Percentiles rank a stretch among this genome's conserved stretches.
phyloP scores from a whole-genome alignment of 768 basidiomycete genomes.

The Cystobasidium tubakii region DNA sequence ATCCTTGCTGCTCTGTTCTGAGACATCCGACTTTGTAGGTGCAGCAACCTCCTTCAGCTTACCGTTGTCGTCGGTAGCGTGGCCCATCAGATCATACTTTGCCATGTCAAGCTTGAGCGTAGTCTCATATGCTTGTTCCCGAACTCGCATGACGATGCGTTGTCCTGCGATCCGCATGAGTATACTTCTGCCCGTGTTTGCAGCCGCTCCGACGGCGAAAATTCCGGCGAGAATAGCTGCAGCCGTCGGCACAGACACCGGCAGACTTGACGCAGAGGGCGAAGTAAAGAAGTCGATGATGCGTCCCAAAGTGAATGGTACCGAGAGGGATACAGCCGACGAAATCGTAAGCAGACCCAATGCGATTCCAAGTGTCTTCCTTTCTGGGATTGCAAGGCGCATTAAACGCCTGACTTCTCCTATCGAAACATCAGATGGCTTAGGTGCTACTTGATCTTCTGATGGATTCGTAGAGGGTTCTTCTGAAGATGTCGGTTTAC shows the following conservation, averaged over 20 bases:
- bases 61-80: constrained; percentile 2
- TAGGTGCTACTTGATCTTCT: background rate
- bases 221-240: constrained; percentile 65
- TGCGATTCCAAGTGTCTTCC: constrained; percentile 66
- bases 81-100: constrained; percentile 62
- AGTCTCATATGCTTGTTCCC: constrained; percentile 75
- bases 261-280: constrained; percentile 55
- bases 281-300: constrained; percentile 78
- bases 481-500: background rate
- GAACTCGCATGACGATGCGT: constrained; percentile 78
- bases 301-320: constrained; percentile 87
- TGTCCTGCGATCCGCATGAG: constrained; percentile 86
- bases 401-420: constrained; percentile 51
- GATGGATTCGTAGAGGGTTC: background rate
- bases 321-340: constrained; percentile 80
- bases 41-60: constrained; percentile 5
- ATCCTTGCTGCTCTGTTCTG: background rate
- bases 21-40: background rate
- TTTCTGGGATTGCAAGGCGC: constrained; percentile 74
- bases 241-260: constrained; percentile 72
- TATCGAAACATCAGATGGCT: constrained; percentile 8
- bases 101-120: constrained; percentile 84
- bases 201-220: constrained; percentile 79
- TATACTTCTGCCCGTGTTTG: constrained; percentile 75
- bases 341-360: constrained; percentile 73